Evolutionary conservation across 2,329 filamentous ascomycete genomes (phyloP).

Genomic region (Trichothecium roseum): DNA sequence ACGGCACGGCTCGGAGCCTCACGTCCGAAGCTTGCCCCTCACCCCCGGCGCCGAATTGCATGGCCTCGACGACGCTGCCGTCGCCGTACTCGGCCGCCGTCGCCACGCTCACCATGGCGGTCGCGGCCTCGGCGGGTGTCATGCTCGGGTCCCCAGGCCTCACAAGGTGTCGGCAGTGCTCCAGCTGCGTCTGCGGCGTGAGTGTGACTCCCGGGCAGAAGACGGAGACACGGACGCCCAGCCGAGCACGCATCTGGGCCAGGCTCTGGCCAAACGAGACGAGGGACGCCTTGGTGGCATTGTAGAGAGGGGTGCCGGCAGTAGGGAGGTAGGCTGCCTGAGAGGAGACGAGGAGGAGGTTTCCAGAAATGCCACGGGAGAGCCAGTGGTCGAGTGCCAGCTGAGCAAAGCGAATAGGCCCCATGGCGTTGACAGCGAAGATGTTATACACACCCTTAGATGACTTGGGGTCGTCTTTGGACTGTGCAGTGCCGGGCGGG

Average conservation of each 20-base stretch:
- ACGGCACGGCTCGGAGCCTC: slow-evolving; percentile 6
- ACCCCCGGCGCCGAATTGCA: slow-evolving; percentile 7
- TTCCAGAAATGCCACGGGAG: slow-evolving; percentile 9
- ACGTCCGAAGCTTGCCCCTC: slow-evolving; percentile 3
- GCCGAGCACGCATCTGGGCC: slow-evolving; percentile 3
- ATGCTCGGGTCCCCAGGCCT: slow-evolving; percentile 6
- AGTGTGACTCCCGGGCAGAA: slow-evolving; percentile 8
- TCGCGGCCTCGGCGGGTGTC: slow-evolving; percentile 1
- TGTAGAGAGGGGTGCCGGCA: slow-evolving; percentile 18
- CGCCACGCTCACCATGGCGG: slow-evolving; percentile 7
- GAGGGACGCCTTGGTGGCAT: slow-evolving; percentile 16
- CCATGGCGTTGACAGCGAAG: slow-evolving; percentile 15
- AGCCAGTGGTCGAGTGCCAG: slow-evolving; percentile 19
- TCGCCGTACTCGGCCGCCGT: slow-evolving; percentile 9
- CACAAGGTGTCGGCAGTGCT: slow-evolving; percentile 6
- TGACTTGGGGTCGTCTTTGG: slow-evolving; percentile 11
- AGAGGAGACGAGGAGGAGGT: slow-evolving; percentile 16
- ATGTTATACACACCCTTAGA: slow-evolving; percentile 12
- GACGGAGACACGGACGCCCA: slow-evolving; percentile 9
- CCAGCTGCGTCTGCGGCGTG: slow-evolving; percentile 6
- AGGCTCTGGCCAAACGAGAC: slow-evolving; percentile 10
- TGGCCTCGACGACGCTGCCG: slow-evolving; percentile 10
- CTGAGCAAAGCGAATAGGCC: slow-evolving; percentile 15
- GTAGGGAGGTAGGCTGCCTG: slow-evolving; percentile 17
- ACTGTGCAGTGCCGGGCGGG: slow-evolving; percentile 11